Conservation (phyloP, 2,329 filamentous ascomycete genomes). For the Aspergillus sp. region DNA sequence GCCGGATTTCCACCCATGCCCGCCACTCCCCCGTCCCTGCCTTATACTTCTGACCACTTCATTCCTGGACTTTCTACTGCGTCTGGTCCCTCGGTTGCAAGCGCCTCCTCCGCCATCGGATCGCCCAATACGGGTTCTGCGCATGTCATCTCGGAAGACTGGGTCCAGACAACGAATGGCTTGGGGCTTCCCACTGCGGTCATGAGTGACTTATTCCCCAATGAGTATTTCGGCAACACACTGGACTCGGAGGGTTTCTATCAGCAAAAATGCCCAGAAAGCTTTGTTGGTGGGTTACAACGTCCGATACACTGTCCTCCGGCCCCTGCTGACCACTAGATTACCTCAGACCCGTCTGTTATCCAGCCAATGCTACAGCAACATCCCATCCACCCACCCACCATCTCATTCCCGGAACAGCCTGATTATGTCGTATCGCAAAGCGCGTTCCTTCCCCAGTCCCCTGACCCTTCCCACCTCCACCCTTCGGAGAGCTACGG, state of each 20-base stretch:
- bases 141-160: constrained; percentile 61
- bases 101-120: constrained; percentile 64
- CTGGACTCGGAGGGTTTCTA: constrained; percentile 48
- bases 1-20: constrained; percentile 33
- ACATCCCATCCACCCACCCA: constrained; percentile 30
- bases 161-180: constrained; percentile 55
- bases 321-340: constrained; percentile 3
- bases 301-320: background rate
- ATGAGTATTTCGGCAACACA: constrained; percentile 50
- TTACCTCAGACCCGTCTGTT: constrained; percentile 56
- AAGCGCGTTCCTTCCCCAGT: constrained; percentile 35
- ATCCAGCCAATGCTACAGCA: constrained; percentile 54
- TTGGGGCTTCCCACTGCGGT: constrained; percentile 67
- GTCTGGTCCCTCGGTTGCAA: constrained; percentile 59
- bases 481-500: constrained; percentile 32
- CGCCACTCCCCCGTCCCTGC: constrained; percentile 36
- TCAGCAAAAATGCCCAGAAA: constrained; percentile 46
- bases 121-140: constrained; percentile 66
- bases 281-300: constrained; percentile 35
- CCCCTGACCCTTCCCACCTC: constrained; percentile 40
- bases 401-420: constrained; percentile 40
- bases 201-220: constrained; percentile 59
- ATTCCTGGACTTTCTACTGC: constrained; percentile 63
- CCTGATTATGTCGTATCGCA: constrained; percentile 31
- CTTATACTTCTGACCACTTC: constrained; percentile 40